These are phyloP conservation scores for Iris pallida DNA, from an alignment of 116 monocot species.

Conservation along the genomic window DNA sequence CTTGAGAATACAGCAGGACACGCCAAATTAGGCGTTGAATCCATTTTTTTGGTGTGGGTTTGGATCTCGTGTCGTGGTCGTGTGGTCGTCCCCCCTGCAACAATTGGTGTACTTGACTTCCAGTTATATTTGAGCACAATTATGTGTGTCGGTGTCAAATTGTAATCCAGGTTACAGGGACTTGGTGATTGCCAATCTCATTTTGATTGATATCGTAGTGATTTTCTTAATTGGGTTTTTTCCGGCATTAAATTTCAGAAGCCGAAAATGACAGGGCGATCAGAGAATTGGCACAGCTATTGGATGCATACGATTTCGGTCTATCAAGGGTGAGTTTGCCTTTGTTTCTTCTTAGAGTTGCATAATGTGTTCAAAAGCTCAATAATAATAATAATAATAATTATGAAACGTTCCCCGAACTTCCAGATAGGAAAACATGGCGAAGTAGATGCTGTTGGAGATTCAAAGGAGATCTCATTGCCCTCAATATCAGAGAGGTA, in stretches of 20 bases:
- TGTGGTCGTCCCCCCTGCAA: too few relatives aligned
- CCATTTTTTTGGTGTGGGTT: too few relatives aligned
- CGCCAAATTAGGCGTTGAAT: too few relatives aligned
- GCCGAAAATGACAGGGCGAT: constrained; percentile 39
- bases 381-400: background rate
- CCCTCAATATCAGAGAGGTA: constrained; percentile 64
- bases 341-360: background rate
- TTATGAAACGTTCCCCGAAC: constrained; percentile 7
- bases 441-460: constrained; percentile 10
- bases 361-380: background rate
- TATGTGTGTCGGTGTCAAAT: too few relatives aligned
- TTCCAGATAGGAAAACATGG: constrained; percentile 31
- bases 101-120: too few relatives aligned
- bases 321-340: constrained; percentile 31
- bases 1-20: too few relatives aligned
- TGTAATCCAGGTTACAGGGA: too few relatives aligned
- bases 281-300: constrained; percentile 72
- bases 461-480: constrained; percentile 18
- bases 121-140: too few relatives aligned
- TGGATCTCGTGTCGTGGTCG: too few relatives aligned
- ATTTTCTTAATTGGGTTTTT: constrained; percentile 2
- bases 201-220: too few relatives aligned
- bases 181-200: too few relatives aligned
- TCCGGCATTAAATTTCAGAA: constrained; percentile 34
- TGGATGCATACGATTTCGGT: constrained; percentile 76